Conservation (phyloP, 805 yeast species). For the Wickerhamiella domercqiae region DNA sequence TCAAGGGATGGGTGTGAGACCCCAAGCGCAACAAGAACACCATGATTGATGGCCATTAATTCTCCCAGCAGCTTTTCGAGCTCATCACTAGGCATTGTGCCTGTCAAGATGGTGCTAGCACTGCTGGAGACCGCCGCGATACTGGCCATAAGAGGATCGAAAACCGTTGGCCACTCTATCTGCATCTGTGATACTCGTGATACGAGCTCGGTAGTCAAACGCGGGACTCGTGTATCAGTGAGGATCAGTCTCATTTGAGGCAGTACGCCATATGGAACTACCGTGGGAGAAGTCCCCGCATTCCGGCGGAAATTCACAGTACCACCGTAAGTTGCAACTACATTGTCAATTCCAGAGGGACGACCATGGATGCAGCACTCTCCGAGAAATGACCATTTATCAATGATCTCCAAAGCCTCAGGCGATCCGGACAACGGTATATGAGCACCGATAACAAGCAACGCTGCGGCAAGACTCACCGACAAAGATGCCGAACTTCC, state of each 20-base stretch:
- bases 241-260: conserved; percentile 62
- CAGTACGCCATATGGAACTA: conserved; percentile 54
- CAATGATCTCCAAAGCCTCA: conserved; percentile 34
- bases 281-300: conserved; percentile 28
- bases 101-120: conserved; percentile 55
- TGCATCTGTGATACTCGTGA: conserved; percentile 50
- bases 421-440: conserved; percentile 28
- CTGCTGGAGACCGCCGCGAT: conserved; percentile 60
- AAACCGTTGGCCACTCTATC: conserved; percentile 37
- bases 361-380: conserved; percentile 93
- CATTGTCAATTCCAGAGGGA: conserved; percentile 93
- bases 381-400: conserved; percentile 81
- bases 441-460: conserved; percentile 42
- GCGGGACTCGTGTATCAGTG: conserved; percentile 75
- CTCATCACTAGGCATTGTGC: conserved; percentile 26
- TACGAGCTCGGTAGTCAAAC: conserved; percentile 75
- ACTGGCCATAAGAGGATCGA: conserved; percentile 49
- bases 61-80: conserved; percentile 21
- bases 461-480: conserved; percentile 67
- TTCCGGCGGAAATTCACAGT: conserved; percentile 75
- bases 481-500: conserved; percentile 89
- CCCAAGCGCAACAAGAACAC: conserved; percentile 67
- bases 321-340: conserved; percentile 92
- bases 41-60: conserved; percentile 72
- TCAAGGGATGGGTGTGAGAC: conserved; percentile 92